Evolutionary conservation across 345 rosid species (phyloP).

Genomic region (Durio zibethinus): DNA sequence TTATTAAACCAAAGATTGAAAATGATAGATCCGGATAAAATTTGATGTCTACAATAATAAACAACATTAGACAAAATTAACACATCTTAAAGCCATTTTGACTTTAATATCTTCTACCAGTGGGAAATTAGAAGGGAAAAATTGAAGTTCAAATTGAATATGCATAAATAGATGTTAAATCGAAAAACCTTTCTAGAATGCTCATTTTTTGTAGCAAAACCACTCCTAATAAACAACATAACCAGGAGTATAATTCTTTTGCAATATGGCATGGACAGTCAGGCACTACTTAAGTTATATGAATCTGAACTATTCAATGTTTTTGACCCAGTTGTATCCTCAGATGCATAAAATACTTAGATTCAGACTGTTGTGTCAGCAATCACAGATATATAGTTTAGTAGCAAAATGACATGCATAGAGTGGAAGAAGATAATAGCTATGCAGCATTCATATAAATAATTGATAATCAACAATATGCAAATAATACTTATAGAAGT

Average conservation of each 20-base stretch:
- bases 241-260: neutral
- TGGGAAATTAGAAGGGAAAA: neutral
- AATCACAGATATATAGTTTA: neutral
- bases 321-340: neutral
- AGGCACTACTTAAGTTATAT: neutral
- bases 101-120: neutral
- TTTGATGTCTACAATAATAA: too few relatives aligned
- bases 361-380: neutral
- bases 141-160: neutral
- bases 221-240: neutral
- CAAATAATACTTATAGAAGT: neutral
- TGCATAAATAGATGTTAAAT: neutral
- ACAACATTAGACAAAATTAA: neutral
- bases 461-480: too few relatives aligned
- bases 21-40: too few relatives aligned
- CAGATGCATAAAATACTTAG: neutral
- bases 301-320: neutral
- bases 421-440: neutral
- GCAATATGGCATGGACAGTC: neutral
- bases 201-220: too few relatives aligned
- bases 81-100: conserved; percentile 5
- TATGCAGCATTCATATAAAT: conserved; percentile 1
- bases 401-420: neutral
- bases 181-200: neutral
- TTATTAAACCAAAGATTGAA: too few relatives aligned